phyloP scores from a whole-genome alignment of 2,329 filamentous ascomycete species.

The Cryphonectria naterciae region DNA sequence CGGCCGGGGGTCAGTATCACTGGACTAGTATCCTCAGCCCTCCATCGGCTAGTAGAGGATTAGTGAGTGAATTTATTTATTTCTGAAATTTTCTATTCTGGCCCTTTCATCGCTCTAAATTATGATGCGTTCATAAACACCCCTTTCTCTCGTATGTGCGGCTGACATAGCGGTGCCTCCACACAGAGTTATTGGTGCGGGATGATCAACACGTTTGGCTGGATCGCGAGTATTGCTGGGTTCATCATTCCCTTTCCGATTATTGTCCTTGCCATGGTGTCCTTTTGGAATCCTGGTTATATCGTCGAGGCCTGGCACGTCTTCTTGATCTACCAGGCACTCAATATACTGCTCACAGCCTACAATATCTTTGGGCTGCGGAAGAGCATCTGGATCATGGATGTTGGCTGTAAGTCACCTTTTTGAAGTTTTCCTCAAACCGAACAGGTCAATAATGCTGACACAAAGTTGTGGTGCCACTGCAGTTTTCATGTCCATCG shows the following conservation, averaged over 20 bases:
- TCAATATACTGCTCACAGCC: conserved; percentile 22
- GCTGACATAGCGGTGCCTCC: background rate
- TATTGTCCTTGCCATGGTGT: conserved; percentile 22
- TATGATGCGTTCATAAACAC: too few relatives aligned
- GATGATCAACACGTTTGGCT: conserved; percentile 24
- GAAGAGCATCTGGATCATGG: conserved; percentile 14
- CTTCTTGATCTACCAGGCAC: conserved; percentile 25
- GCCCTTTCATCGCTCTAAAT: too few relatives aligned
- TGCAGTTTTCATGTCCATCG: conserved; percentile 33
- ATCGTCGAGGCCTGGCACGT: conserved; percentile 24
- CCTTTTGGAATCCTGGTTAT: conserved; percentile 26
- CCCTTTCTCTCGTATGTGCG: too few relatives aligned
- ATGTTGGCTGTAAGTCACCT: conserved; percentile 20
- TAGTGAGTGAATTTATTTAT: conserved; percentile 4
- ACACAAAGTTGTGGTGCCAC: background rate
- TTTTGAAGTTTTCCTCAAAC: background rate
- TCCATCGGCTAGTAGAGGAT: conserved; percentile 7
- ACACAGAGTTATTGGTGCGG: conserved; percentile 30
- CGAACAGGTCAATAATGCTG: background rate
- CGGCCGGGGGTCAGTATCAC: conserved; percentile 45
- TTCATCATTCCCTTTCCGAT: conserved; percentile 25
- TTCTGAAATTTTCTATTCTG: too few relatives aligned
- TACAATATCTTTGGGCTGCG: conserved; percentile 28
- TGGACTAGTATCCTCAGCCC: conserved; percentile 40
- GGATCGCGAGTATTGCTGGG: conserved; percentile 27